Percentiles rank a stretch among this genome's conserved stretches.
These are phyloP conservation scores for Singerocomus rubriflavus DNA, from an alignment of 1,284 basidiomycete species.

Conservation along the genomic window DNA sequence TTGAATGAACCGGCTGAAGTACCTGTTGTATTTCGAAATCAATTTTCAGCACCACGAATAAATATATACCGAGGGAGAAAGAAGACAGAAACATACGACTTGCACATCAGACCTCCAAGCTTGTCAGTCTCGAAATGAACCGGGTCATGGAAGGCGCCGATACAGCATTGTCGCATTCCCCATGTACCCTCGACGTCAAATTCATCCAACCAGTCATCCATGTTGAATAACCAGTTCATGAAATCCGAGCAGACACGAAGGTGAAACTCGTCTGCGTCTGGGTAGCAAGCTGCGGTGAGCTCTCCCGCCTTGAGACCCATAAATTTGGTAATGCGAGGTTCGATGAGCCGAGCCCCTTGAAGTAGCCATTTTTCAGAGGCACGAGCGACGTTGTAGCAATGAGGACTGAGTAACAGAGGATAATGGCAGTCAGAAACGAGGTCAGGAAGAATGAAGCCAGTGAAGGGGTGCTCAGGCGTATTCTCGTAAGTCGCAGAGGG, in stretches of 20 bases:
- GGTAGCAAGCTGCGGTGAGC: slow-evolving; percentile 64
- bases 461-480: slow-evolving; percentile 5
- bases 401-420: slow-evolving; percentile 47
- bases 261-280: slow-evolving; percentile 47
- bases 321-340: slow-evolving; percentile 49
- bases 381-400: slow-evolving; percentile 53
- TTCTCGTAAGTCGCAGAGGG: slow-evolving; percentile 24
- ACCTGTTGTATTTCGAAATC: slow-evolving; percentile 34
- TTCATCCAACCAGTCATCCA: slow-evolving; percentile 57
- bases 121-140: slow-evolving; percentile 45
- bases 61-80: neutral
- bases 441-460: slow-evolving; percentile 61
- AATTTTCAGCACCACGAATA: neutral
- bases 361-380: slow-evolving; percentile 61
- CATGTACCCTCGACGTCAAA: slow-evolving; percentile 35
- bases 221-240: slow-evolving; percentile 55
- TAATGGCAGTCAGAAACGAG: slow-evolving; percentile 60
- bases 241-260: slow-evolving; percentile 63
- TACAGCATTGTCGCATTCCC: slow-evolving; percentile 44
- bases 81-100: slow-evolving; percentile 43
- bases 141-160: slow-evolving; percentile 51
- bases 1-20: slow-evolving; percentile 48
- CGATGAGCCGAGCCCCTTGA: slow-evolving; percentile 47
- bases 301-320: slow-evolving; percentile 62
- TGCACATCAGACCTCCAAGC: slow-evolving; percentile 48